Base-by-base conservation (phyloP, 169 alveolate genomes). In the Eimeria brunetti region DNA sequence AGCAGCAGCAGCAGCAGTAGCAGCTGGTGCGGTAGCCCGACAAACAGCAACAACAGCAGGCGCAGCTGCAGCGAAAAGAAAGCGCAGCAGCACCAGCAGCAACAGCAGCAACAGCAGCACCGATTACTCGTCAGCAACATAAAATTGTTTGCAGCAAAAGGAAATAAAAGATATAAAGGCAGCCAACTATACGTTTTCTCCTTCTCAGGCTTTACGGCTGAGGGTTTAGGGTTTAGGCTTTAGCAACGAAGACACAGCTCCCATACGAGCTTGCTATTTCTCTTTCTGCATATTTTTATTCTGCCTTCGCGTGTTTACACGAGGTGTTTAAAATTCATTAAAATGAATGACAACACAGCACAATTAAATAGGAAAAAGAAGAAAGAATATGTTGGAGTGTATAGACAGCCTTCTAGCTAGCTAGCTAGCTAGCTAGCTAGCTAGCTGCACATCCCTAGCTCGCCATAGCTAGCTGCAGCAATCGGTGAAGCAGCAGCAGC, bases 341-440 rank as follows among this genome's bases (percentile, higher is more conserved):
- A n/a, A n/a, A n/a, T n/a, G n/a, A n/a, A n/a, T n/a, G n/a, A 58
- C 8, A 58, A 14, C 18, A 16, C 8, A 16, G 8, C 8, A 16
- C 16, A 58, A 14, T 2, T 18, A 58, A 58, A 14, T 58, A 58
- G 16, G 18, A 58, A 58, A 27, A 58, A 58, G 24, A 58, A 18
- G n/a, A 8, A 58, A 58, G n/a, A 16, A n/a, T n/a, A n/a, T n/a
- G 67, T 58, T 58, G n/a, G 6, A 27, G 67, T 58, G 67, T 58
- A 58, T 16, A 58, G n/a, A 16, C 67, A 58, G n/a, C 67, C 18
- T 58, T n/a, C n/a, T n/a, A n/a, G n/a, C n/a, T n/a, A n/a, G n/a
- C n/a, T n/a, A n/a, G n/a, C n/a, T n/a, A n/a, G n/a, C n/a, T n/a
- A 67, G 78, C 78, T 67, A 67, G 73, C 73, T 20, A 62, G 56